phyloP scores from a whole-genome alignment of 2,329 filamentous ascomycete genomes.

The Claviceps sp. region DNA sequence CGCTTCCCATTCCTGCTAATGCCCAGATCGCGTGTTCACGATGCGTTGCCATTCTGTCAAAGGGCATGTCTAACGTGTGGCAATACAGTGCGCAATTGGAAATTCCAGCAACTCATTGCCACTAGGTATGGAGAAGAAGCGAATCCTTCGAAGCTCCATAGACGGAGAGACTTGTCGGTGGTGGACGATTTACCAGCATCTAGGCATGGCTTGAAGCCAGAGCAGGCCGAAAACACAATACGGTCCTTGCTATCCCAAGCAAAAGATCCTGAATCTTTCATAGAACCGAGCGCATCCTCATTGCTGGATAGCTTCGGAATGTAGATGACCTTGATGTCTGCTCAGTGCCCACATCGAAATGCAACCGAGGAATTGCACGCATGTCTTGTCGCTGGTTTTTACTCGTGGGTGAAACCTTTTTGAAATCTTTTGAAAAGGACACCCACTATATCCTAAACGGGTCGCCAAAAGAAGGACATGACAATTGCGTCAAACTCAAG shows the following conservation, averaged over 20 bases:
- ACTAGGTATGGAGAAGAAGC: conserved; percentile 30
- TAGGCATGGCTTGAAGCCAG: conserved; percentile 25
- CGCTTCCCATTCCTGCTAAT: not conserved
- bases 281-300: conserved; percentile 83
- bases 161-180: conserved; percentile 62
- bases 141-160: conserved; percentile 55
- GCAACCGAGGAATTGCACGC: not conserved
- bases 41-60: not conserved
- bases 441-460: no score
- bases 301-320: conserved; percentile 91
- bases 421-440: no score
- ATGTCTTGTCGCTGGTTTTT: not conserved
- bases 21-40: no score
- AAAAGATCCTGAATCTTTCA: conserved; percentile 67
- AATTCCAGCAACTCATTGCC: conserved; percentile 48
- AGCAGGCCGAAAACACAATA: conserved; percentile 10
- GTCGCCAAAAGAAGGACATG: no score
- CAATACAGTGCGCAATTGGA: conserved; percentile 58
- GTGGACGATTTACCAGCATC: conserved; percentile 56
- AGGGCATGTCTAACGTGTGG: not conserved
- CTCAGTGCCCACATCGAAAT: not conserved
- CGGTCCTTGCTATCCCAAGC: conserved; percentile 27
- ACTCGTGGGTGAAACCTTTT: not conserved
- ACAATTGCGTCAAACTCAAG: no score
- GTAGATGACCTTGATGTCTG: conserved; percentile 23